Base-by-base conservation (phyloP, 371 early-diverging fungal genomes). In the Capillidium rhysosporum region DNA sequence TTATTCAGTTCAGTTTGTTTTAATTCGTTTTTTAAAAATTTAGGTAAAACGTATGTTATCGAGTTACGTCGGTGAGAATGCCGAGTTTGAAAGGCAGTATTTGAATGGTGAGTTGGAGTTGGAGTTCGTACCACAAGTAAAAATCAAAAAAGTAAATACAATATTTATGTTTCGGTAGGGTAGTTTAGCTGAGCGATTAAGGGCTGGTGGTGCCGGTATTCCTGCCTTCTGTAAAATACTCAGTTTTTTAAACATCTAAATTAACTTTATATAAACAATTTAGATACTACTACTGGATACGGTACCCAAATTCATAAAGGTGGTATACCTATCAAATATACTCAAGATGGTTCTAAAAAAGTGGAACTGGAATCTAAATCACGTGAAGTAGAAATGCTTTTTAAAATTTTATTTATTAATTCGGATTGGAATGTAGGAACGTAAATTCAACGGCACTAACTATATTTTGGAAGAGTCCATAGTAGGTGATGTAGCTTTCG, bases 381-480 rank as follows among this genome's bases (percentile, higher is more conserved):
- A 4, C 69, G 75, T 45, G 73, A 72, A 57, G 41, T 41, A 41
- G 20, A 3, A 9, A 3, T 4, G 65, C 59, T 29, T 25, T 29
- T 0, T 41, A 43, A 21, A 4, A 14, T 10, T n/a, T 39, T 43
- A 21, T 4, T 30, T 20, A 10, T 43, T 52, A 1, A 21, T 9
- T 21, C 58, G 51, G 20, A 5, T n/a, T 41, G 4, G 4, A 3
- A 10, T 10, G 4, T 41, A 41, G 41, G 61, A 57, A 7, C 72
- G 79, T 49, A 69, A 70, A 55, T 77, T 76, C 58, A 66, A 73
- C 45, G 74, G 73, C 4, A 64, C 67, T 39, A 65, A 69, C 46
- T 80, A 78, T 61, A 63, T 82, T 23, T 68, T 82, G 72, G 83
- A 82, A 59, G 71, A 79, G 59, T 70, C 78, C 30, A 79, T 82